Conservation (phyloP, 345 rosid species). For the Linum tenue region DNA sequence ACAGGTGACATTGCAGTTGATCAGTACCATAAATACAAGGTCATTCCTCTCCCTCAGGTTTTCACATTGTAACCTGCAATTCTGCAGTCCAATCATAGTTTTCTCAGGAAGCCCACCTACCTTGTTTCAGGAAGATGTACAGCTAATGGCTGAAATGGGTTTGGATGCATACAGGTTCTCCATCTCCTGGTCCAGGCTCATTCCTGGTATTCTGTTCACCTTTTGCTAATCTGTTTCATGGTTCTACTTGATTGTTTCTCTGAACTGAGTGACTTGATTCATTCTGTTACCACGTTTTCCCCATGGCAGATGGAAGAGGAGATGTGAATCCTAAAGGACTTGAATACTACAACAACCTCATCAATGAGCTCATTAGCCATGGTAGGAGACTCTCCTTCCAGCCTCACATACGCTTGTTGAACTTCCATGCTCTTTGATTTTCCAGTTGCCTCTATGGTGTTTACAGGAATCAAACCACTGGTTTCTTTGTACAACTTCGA, state of each 20-base stretch:
- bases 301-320: constrained; percentile 12
- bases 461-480: constrained; percentile 7
- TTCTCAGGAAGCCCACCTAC: no score
- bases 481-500: constrained; percentile 12
- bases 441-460: not conserved
- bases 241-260: not conserved
- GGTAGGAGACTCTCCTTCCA: not conserved
- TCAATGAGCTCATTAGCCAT: constrained; percentile 10
- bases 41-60: not conserved
- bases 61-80: no score
- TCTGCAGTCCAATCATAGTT: no score
- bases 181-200: not conserved
- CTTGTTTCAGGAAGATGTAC: not conserved
- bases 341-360: constrained; percentile 14
- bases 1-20: not conserved
- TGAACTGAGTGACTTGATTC: not conserved
- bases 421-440: not conserved
- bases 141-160: not conserved
- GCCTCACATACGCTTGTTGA: not conserved
- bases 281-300: not conserved
- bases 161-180: not conserved
- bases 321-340: constrained; percentile 12
- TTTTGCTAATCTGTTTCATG: not conserved
- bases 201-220: not conserved
- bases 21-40: not conserved